Conservation (phyloP, 2,329 filamentous ascomycete species). For the Bisporella sp. region DNA sequence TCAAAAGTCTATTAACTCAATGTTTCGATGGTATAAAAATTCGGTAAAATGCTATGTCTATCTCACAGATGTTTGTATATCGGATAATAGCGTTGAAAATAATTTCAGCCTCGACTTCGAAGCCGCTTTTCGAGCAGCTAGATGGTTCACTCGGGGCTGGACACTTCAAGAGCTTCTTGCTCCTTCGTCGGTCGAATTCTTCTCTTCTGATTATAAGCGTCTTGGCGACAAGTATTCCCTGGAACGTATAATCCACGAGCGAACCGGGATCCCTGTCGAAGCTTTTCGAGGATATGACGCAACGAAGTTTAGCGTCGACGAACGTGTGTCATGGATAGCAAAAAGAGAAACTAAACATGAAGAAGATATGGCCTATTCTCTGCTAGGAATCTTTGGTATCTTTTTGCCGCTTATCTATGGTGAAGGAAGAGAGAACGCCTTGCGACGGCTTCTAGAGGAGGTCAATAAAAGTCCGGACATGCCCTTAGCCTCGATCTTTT, state of each 20-base stretch:
- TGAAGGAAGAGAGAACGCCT: slow-evolving; percentile 18
- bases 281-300: slow-evolving; percentile 6
- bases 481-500: not conserved
- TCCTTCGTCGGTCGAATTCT: slow-evolving; percentile 6
- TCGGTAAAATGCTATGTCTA: too few species aligned
- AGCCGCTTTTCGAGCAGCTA: not conserved
- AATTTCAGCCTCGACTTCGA: not conserved
- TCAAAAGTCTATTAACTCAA: not conserved
- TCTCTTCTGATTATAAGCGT: slow-evolving; percentile 3
- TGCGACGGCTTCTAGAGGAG: slow-evolving; percentile 28
- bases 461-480: slow-evolving; percentile 14
- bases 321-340: slow-evolving; percentile 32
- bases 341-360: slow-evolving; percentile 26
- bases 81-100: not conserved
- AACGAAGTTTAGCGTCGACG: slow-evolving; percentile 5
- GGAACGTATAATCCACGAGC: slow-evolving; percentile 6
- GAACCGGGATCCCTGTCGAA: slow-evolving; percentile 5
- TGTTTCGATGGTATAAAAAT: not conserved
- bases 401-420: slow-evolving; percentile 30
- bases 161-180: too few species aligned
- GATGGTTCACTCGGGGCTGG: not conserved
- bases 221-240: slow-evolving; percentile 9
- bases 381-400: slow-evolving; percentile 37
- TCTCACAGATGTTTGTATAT: too few species aligned
- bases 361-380: slow-evolving; percentile 37